These are phyloP conservation scores for Suillus occidentalis DNA, from an alignment of 768 basidiomycete species.

Conservation along the genomic window DNA sequence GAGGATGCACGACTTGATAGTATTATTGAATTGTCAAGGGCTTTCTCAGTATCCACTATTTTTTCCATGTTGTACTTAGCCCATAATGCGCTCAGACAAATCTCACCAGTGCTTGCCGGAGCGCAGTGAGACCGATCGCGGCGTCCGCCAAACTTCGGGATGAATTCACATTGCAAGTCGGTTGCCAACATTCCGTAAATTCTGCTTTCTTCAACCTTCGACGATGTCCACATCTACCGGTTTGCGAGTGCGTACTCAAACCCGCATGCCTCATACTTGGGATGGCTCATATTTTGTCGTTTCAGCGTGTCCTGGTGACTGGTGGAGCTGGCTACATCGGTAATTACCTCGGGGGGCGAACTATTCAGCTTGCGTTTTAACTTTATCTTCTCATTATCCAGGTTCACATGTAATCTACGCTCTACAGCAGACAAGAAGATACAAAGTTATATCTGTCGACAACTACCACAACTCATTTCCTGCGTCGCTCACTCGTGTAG, in stretches of 20 bases:
- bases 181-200: constrained; percentile 6
- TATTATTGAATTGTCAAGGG: not conserved
- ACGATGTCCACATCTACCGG: constrained; percentile 32
- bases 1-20: not conserved
- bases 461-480: constrained; percentile 93
- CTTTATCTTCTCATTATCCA: constrained; percentile 31
- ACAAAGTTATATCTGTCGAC: constrained; percentile 93
- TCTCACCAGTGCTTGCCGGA: not conserved
- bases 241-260: constrained; percentile 46
- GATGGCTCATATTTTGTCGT: constrained; percentile 14
- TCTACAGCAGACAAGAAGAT: constrained; percentile 82
- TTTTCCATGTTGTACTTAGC: constrained; percentile 1
- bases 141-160: constrained; percentile 4
- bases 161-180: constrained; percentile 3
- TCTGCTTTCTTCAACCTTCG: constrained; percentile 6
- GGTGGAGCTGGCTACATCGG: constrained; percentile 93
- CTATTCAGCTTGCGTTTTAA: constrained; percentile 14
- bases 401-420: constrained; percentile 93
- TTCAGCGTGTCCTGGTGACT: constrained; percentile 64
- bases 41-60: not conserved
- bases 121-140: not conserved
- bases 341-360: constrained; percentile 29
- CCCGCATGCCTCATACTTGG: constrained; percentile 1
- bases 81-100: not conserved
- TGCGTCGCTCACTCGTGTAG: constrained; percentile 69